These are phyloP conservation scores for Candida boidinii DNA, from an alignment of 805 yeast genomes.

Conservation along the genomic window DNA sequence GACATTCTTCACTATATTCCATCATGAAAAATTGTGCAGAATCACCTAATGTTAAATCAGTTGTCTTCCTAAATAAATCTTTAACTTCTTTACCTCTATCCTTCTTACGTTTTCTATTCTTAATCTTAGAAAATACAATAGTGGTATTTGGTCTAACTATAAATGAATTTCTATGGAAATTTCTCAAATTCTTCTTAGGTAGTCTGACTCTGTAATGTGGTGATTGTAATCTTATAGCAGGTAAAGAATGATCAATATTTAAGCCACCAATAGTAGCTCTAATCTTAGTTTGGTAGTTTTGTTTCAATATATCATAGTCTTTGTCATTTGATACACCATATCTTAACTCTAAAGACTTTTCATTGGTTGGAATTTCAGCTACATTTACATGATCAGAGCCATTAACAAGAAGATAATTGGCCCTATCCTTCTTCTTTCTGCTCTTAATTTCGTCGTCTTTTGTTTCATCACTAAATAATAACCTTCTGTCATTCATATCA, in stretches of 20 bases:
- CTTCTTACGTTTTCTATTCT: conserved; percentile 75
- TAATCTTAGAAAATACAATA: conserved; percentile 67
- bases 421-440: conserved; percentile 6
- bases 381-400: conserved; percentile 3
- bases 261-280: conserved; percentile 89
- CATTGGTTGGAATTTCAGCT: conserved; percentile 44
- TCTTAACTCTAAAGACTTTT: conserved; percentile 44
- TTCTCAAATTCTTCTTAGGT: conserved; percentile 57
- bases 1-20: conserved; percentile 89
- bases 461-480: conserved; percentile 52
- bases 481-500: conserved; percentile 82
- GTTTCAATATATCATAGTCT: conserved; percentile 73
- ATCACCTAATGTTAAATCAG: conserved; percentile 80
- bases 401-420: too few relatives aligned
- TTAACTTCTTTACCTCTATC: conserved; percentile 77
- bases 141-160: conserved; percentile 69
- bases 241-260: conserved; percentile 83
- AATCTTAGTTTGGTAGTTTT: conserved; percentile 83
- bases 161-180: conserved; percentile 75
- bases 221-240: conserved; percentile 78
- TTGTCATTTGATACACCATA: conserved; percentile 86
- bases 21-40: conserved; percentile 66
- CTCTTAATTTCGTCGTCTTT: too few relatives aligned
- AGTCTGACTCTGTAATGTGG: conserved; percentile 84
- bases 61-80: conserved; percentile 62